Evolutionary conservation across 805 yeast species (phyloP), one percentile per base, ranked within the genome.

Genomic region (Danielia oregonensis): DNA sequence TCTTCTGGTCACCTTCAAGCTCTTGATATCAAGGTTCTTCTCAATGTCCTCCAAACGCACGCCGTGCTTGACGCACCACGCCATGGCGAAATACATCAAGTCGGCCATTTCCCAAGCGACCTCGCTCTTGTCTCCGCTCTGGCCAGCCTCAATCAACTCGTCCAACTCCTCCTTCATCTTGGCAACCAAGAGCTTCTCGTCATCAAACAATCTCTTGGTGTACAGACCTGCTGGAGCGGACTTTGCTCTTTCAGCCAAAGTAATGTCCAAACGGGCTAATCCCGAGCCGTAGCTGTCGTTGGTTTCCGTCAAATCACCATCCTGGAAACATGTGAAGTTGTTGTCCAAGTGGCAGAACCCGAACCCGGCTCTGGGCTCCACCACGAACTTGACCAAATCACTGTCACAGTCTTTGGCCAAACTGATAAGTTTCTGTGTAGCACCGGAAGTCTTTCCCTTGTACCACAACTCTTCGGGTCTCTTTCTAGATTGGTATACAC

Each of bases 71-170:
- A 68, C 66, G 47, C 78, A 72, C 65, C 72, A 70, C 7, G 72
- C 63, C 60, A 76, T 49, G 5, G 74, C 75, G 54, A 76, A 76
- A 49, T 76, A 76, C 17, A 76, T 44, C 57, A 93, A 70, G 59
- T 93, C 98, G 6, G 98, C 98, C 34, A 95, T 91, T 65, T 93
- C 98, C 96, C 96, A 93, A 0, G 97, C 83, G 35, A 87, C 74
- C 37, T 91, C 68, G 21, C 54, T 50, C 30, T 46, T 50, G 18
- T 51, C 37, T 32, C 49, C 68, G 2, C 73, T 74, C 49, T 52
- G 42, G 10, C 69, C 70, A 12, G 98, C 97, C 39, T 88, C 96
- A 21, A 88, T 78, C 43, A 93, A 75, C 61, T 93, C 98, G 52
- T 91, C 97, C 28, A 96, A 94, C 63, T 93, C 98, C 65, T 93